Evolutionary conservation across 2,329 filamentous ascomycete genomes (phyloP), one percentile per base, ranked within the genome.

Genomic region (Blumeria graminis): DNA sequence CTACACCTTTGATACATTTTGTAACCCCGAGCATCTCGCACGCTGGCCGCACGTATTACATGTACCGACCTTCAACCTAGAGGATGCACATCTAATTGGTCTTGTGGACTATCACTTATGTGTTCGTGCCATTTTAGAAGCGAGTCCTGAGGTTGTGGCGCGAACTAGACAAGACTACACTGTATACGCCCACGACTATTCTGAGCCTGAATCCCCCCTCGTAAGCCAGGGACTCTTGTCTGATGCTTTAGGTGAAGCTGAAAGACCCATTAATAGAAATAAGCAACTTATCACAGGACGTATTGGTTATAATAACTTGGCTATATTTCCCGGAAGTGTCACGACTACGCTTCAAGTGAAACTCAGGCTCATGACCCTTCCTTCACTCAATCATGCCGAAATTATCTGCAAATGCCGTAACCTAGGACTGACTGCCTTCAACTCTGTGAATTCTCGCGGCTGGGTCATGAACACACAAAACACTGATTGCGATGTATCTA

Each of bases 151-250:
- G 70, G 76, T 98, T 50, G 72, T 88, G 51, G 78, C 79, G 65
- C 73, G 83, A 72, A 67, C 82, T 58, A 75, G 83, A 70, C 71
- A 71, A 78, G 68, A 98, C 70, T 98, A 92, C 70, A 92, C 88
- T n/a, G 81, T 98, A 57, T 98, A 98, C 69, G 88, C 90, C 34
- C 86, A 87, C 71, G 92, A 98, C 69, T 96, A 90, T 68, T 95
- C 92, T 11, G 92, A 98, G 70, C 85, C 86, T 61, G 89, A 95
- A 65, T 86, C 82, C 16, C 92, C 93, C 56, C 75, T 96, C 57
- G 90, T 95, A 28, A 92, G 92, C 22, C 90, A 98, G 69, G 92
- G 93, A 56, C 86, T 96, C 81, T 74, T 98, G 18, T 96, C 92
- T 39, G 84, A 84, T 77, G 80, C 82, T 22, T 74, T 96, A 50